These are phyloP conservation scores for Diaporthe vaccinii DNA, from an alignment of 2,329 filamentous ascomycete genomes.

Conservation along the genomic window DNA sequence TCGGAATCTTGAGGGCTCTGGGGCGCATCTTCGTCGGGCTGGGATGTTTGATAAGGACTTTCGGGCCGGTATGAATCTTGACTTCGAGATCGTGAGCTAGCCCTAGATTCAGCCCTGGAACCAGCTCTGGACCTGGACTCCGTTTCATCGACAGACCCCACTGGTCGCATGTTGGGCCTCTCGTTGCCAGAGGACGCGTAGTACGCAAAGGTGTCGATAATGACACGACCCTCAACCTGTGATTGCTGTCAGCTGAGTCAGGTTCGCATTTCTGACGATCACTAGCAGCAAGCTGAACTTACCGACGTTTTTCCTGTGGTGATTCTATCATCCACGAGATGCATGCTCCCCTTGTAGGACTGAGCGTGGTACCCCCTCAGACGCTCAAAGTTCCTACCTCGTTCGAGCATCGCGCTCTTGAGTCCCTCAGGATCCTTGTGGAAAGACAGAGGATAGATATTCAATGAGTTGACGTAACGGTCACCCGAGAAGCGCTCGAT, in stretches of 20 bases:
- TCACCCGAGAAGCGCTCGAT: background rate
- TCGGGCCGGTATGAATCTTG: background rate
- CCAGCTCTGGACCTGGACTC: background rate
- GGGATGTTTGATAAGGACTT: no score
- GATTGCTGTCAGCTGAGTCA: background rate
- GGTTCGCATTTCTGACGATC: background rate
- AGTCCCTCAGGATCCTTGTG: background rate
- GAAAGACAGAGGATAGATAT: conserved; percentile 1
- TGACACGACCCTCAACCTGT: conserved; percentile 5
- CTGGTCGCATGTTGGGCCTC: background rate
- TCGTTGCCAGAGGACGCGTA: background rate
- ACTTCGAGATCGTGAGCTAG: background rate
- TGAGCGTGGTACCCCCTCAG: background rate
- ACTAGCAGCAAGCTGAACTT: background rate
- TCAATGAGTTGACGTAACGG: background rate
- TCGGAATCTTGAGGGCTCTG: background rate
- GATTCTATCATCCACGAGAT: background rate
- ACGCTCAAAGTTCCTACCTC: conserved; percentile 1
- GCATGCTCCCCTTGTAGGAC: conserved; percentile 4
- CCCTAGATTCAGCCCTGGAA: background rate
- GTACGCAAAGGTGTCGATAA: conserved; percentile 5
- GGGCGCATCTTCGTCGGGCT: background rate
- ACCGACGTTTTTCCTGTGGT: background rate
- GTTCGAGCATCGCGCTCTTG: background rate
- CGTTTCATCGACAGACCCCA: background rate